Evolutionary conservation across 768 basidiomycete species (phyloP).

Genomic region (Terana coerulea): DNA sequence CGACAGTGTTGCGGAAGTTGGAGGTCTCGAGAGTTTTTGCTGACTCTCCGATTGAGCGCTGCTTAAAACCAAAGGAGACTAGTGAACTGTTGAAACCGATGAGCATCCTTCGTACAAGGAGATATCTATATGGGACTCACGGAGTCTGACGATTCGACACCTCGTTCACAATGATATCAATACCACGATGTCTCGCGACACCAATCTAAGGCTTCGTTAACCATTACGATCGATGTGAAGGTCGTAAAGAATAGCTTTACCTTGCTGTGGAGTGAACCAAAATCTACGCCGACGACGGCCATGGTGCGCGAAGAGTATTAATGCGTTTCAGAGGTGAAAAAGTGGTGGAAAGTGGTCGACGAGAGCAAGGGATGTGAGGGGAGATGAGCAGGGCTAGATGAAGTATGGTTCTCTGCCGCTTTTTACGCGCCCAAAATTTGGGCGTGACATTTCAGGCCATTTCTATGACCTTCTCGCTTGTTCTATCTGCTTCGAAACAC

Average conservation of each 20-base stretch:
- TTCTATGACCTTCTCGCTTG: constrained; percentile 14
- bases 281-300: constrained; percentile 95
- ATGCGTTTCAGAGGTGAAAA: constrained; percentile 2
- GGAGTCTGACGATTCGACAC: constrained; percentile 96
- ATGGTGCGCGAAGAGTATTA: constrained; percentile 34
- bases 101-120: not conserved
- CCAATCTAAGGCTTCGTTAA: constrained; percentile 60
- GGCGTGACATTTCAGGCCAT: constrained; percentile 11
- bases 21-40: constrained; percentile 98
- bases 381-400: constrained; percentile 3
- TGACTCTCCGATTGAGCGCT: constrained; percentile 87
- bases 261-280: constrained; percentile 89
- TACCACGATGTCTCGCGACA: constrained; percentile 91
- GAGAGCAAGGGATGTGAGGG: constrained; percentile 10
- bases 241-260: too few relatives aligned
- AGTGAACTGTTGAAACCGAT: constrained; percentile 59
- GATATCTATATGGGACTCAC: constrained; percentile 45
- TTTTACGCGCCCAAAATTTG: constrained; percentile 32
- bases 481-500: constrained; percentile 8
- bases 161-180: constrained; percentile 98
- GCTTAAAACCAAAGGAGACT: constrained; percentile 89
- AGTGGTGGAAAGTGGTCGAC: constrained; percentile 8
- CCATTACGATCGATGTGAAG: constrained; percentile 3
- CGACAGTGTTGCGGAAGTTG: constrained; percentile 97
- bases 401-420: constrained; percentile 4